Base-by-base conservation (phyloP, 257 asterid genomes). In the Capsicum chinense region DNA sequence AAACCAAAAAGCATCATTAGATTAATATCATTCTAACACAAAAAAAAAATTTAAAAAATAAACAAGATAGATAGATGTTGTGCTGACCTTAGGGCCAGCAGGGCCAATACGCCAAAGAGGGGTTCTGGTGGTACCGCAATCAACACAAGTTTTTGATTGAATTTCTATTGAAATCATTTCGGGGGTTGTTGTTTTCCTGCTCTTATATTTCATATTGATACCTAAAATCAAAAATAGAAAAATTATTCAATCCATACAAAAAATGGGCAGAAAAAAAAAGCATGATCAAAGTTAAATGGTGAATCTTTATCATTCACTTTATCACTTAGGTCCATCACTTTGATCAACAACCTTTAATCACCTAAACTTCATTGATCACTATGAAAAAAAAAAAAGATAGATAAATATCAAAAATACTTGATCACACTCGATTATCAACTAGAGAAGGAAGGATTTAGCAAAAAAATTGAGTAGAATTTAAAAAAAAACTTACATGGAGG, bases 121-220 rank as follows among this genome's bases (percentile, higher is more conserved):
- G 52, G 99, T 96, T 89, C 92, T 94, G 9, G 94, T 92, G 64
- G 98, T 93, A 56, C 99, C 98, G 33, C 98, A 96, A 90, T 94
- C 98, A 37, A 87, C 93, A 84, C 99, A 96, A 0, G 97, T 94
- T 92, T 92, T 96, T 35, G 90, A 57, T 73, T 87, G 87, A 90
- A 87, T 85, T 90, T 94, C 89, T 85, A 94, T 88, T 70, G 39
- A 57, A 7, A 57, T 87, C 90, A 94, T 92, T 69, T 91, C 93
- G 2, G 91, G 90, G 9, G 91, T 90, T n/a, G 88, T 88, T 4
- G 88, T 78, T 80, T 82, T 91, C 87, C 90, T 85, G 35, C 87
- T 91, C 92, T 89, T 93, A 37, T 90, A 95, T 82, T 96, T 95
- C 71, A 79, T 52, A 79, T 71, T 5, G 59, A 80, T 47, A 81